Evolutionary conservation across 2,329 filamentous ascomycete species (phyloP).

Genomic region (Aplosporella prunicola): DNA sequence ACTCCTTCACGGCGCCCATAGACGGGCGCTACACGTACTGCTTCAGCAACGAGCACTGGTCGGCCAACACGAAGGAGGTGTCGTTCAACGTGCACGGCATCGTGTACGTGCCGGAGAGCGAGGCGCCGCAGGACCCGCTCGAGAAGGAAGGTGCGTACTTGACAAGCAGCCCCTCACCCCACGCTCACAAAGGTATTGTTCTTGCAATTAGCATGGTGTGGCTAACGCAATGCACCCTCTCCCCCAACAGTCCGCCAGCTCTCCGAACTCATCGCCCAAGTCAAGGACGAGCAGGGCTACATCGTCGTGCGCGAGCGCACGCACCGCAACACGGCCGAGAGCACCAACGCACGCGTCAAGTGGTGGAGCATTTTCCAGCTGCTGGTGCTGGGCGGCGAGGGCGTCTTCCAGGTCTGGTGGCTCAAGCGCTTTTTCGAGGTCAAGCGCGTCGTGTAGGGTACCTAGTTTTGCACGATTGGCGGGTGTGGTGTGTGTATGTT

Average conservation of each 20-base stretch:
- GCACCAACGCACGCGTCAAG: conserved; percentile 94
- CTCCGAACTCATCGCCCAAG: conserved; percentile 75
- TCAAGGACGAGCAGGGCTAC: conserved; percentile 97
- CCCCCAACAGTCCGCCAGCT: conserved; percentile 77
- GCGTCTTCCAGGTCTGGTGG: conserved; percentile 99
- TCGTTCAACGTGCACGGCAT: conserved; percentile 99
- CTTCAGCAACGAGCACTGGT: conserved; percentile 99
- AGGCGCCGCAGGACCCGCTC: conserved; percentile 75
- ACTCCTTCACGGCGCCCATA: conserved; percentile 73
- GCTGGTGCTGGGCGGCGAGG: conserved; percentile 77
- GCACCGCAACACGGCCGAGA: conserved; percentile 97
- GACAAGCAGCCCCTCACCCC: background rate
- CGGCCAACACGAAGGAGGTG: conserved; percentile 91
- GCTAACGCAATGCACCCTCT: conserved; percentile 16
- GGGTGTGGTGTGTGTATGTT: no score
- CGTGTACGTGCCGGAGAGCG: conserved; percentile 87
- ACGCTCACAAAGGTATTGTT: background rate
- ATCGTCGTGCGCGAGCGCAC: conserved; percentile 87
- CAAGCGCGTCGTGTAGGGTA: conserved; percentile 57
- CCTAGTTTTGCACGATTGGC: no score
- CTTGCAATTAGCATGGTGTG: background rate
- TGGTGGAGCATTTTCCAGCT: conserved; percentile 99
- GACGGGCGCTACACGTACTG: conserved; percentile 94
- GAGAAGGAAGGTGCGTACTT: conserved; percentile 69
- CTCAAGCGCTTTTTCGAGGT: conserved; percentile 96